These are phyloP conservation scores for Nannizziopsis barbatae DNA, from an alignment of 2,329 filamentous ascomycete genomes.

Conservation along the genomic window DNA sequence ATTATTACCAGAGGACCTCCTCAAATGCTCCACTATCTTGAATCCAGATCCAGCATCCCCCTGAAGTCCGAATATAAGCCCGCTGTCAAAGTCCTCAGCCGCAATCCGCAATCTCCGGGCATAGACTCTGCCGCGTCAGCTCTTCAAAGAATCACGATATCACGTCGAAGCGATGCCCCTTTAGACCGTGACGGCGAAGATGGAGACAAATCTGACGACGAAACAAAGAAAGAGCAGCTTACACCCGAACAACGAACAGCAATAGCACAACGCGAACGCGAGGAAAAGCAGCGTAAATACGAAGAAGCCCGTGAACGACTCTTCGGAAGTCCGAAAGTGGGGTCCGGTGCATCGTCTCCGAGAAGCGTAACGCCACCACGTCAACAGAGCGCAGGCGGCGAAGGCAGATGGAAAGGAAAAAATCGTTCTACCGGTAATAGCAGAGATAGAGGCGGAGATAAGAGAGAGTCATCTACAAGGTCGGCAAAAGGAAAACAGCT, in stretches of 20 bases:
- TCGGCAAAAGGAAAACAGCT: conserved; percentile 46
- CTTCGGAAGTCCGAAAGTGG: conserved; percentile 51
- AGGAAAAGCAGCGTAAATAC: conserved; percentile 84
- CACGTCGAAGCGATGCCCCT: not conserved
- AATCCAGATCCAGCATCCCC: conserved; percentile 51
- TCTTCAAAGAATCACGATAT: conserved; percentile 38
- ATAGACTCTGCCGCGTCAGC: conserved; percentile 34
- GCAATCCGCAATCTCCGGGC: conserved; percentile 53
- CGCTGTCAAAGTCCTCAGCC: conserved; percentile 70
- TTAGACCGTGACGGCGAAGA: conserved; percentile 12
- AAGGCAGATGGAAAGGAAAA: conserved; percentile 37
- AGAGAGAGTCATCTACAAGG: conserved; percentile 34
- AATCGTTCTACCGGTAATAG: conserved; percentile 21
- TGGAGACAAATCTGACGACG: conserved; percentile 34
- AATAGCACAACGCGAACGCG: conserved; percentile 65
- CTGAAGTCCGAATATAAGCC: conserved; percentile 65
- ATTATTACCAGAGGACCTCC: conserved; percentile 52
- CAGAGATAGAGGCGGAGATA: conserved; percentile 28
- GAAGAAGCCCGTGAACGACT: conserved; percentile 80
- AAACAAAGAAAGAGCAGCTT: conserved; percentile 40
- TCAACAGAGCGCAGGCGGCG: conserved; percentile 23
- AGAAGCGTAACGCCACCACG: conserved; percentile 52
- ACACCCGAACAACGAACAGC: conserved; percentile 66
- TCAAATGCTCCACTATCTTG: conserved; percentile 63
- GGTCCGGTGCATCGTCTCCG: conserved; percentile 45